Evolutionary conservation across 2,329 filamentous ascomycete species (phyloP).

Genomic region (Rutstroemia sp.): DNA sequence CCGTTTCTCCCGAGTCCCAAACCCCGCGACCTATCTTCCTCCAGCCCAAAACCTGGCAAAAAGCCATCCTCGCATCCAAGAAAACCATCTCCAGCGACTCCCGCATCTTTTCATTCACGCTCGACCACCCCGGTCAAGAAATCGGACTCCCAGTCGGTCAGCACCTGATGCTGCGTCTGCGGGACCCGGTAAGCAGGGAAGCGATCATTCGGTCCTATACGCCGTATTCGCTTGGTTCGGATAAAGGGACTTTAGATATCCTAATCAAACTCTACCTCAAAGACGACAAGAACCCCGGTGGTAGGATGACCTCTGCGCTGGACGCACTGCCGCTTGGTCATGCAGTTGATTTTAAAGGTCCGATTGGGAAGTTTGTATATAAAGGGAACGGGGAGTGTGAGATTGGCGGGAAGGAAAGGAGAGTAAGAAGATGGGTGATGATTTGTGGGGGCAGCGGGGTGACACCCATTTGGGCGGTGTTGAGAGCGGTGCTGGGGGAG

Average conservation of each 20-base stretch:
- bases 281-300: conserved; percentile 49
- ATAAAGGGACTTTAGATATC: conserved; percentile 61
- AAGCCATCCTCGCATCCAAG: conserved; percentile 61
- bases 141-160: conserved; percentile 79
- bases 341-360: conserved; percentile 77
- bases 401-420: conserved; percentile 49
- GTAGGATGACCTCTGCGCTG: conserved; percentile 75
- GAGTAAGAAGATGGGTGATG: conserved; percentile 69
- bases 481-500: conserved; percentile 63
- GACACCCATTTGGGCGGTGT: conserved; percentile 83
- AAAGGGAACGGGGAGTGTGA: conserved; percentile 56
- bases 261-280: conserved; percentile 78
- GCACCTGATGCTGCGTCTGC: conserved; percentile 77
- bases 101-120: conserved; percentile 71
- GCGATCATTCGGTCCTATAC: conserved; percentile 82
- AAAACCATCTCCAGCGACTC: conserved; percentile 68
- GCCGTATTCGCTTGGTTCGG: conserved; percentile 60
- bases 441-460: conserved; percentile 84
- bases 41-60: conserved; percentile 65
- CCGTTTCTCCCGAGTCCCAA: conserved; percentile 29
- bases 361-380: conserved; percentile 80
- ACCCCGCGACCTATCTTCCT: conserved; percentile 58
- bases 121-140: conserved; percentile 62
- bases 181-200: conserved; percentile 62
- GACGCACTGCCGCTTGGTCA: conserved; percentile 66